Evolutionary conservation across 2,329 filamentous ascomycete species (phyloP).

Genomic region (Escovopsis weberi): DNA sequence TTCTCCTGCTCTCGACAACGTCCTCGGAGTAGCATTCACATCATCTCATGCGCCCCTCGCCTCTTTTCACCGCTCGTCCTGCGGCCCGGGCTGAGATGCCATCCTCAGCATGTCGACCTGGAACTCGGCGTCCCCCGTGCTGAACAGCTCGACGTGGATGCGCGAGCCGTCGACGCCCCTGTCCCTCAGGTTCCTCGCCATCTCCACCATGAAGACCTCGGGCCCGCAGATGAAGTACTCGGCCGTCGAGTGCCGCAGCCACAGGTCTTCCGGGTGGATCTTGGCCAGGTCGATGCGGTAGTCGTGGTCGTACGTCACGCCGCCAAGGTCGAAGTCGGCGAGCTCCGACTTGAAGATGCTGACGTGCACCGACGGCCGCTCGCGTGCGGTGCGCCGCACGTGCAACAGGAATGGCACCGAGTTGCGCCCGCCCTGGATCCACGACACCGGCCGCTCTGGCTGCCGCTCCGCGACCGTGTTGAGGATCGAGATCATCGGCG

Average conservation of each 20-base stretch:
- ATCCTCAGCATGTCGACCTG: constrained; percentile 18
- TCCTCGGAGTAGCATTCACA: too few relatives aligned
- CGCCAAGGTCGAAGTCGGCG: constrained; percentile 28
- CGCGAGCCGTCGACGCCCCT: constrained; percentile 24
- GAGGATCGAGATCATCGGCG: constrained; percentile 46
- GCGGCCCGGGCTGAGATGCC: too few relatives aligned
- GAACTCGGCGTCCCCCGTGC: constrained; percentile 28
- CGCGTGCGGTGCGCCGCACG: constrained; percentile 27
- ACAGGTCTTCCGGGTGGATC: constrained; percentile 29
- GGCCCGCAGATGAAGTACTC: constrained; percentile 43
- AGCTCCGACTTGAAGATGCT: constrained; percentile 37
- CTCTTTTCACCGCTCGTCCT: too few relatives aligned
- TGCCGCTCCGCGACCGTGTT: constrained; percentile 34
- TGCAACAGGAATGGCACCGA: constrained; percentile 39
- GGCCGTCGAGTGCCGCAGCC: constrained; percentile 27
- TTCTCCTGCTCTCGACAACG: too few relatives aligned
- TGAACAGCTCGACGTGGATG: constrained; percentile 33
- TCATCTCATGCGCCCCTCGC: too few relatives aligned
- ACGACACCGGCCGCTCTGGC: constrained; percentile 36
- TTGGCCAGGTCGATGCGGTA: constrained; percentile 29
- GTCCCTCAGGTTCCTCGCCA: constrained; percentile 26
- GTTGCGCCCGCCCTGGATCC: constrained; percentile 42
- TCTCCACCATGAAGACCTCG: constrained; percentile 39
- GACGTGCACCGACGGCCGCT: constrained; percentile 21
- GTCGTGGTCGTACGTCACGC: constrained; percentile 29